Evolutionary conservation across 805 yeast genomes (phyloP).

Genomic region (Soucietia sequanensis): DNA sequence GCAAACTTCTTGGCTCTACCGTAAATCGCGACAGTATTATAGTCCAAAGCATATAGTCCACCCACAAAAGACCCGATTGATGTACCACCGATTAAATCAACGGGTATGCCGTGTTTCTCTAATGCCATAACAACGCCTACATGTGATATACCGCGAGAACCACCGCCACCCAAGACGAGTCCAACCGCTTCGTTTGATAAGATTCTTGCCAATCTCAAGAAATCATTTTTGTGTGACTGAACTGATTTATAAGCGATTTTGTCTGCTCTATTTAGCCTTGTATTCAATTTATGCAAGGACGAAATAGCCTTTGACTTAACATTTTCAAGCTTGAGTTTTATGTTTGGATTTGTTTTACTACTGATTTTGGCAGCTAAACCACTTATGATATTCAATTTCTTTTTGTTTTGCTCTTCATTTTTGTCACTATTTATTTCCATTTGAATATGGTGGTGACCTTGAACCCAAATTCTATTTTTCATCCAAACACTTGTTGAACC

Average conservation of each 20-base stretch:
- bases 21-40: slow-evolving; percentile 85
- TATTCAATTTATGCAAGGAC: slow-evolving; percentile 24
- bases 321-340: slow-evolving; percentile 29
- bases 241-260: slow-evolving; percentile 23
- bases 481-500: slow-evolving; percentile 88
- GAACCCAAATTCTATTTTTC: slow-evolving; percentile 84
- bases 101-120: slow-evolving; percentile 90
- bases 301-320: slow-evolving; percentile 29
- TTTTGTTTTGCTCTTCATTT: slow-evolving; percentile 14
- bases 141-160: slow-evolving; percentile 93
- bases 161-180: slow-evolving; percentile 94
- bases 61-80: slow-evolving; percentile 96
- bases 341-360: slow-evolving; percentile 31
- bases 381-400: slow-evolving; percentile 24
- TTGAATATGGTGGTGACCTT: slow-evolving; percentile 89
- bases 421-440: slow-evolving; percentile 43
- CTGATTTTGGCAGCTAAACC: slow-evolving; percentile 37
- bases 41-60: slow-evolving; percentile 89
- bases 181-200: slow-evolving; percentile 94
- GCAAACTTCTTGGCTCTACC: slow-evolving; percentile 88
- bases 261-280: slow-evolving; percentile 17
- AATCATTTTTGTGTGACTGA: slow-evolving; percentile 77
- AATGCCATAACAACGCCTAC: slow-evolving; percentile 87
- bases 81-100: slow-evolving; percentile 93
- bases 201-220: slow-evolving; percentile 83